These are phyloP conservation scores for Xylaria telfairii DNA, from an alignment of 495 filamentous ascomycete species.

Conservation along the genomic window DNA sequence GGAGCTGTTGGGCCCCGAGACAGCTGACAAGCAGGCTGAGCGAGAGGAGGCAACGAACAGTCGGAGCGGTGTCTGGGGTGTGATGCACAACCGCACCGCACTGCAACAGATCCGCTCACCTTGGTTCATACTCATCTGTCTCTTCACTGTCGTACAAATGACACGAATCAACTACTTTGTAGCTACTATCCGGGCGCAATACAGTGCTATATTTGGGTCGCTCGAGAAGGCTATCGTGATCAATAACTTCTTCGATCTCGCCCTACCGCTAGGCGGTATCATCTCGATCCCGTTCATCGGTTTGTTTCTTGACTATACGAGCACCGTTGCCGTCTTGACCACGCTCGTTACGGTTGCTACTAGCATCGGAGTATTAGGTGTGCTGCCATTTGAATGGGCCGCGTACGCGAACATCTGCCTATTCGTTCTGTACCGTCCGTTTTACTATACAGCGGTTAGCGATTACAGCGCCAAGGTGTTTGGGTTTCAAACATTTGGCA, in stretches of 20 bases:
- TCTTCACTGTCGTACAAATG: constrained; percentile 92
- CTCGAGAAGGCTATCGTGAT: constrained; percentile 65
- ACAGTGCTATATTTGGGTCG: constrained; percentile 74
- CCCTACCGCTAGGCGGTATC: constrained; percentile 85
- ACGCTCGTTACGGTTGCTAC: constrained; percentile 77
- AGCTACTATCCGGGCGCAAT: constrained; percentile 86
- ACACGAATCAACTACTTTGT: constrained; percentile 98
- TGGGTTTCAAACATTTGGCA: constrained; percentile 93
- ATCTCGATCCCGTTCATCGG: constrained; percentile 89
- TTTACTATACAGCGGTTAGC: constrained; percentile 78
- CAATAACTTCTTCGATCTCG: constrained; percentile 88
- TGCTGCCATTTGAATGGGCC: constrained; percentile 70
- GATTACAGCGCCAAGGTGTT: constrained; percentile 97
- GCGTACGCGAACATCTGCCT: constrained; percentile 80
- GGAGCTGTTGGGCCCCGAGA: constrained; percentile 68
- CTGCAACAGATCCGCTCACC: constrained; percentile 75
- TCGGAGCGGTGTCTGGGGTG: constrained; percentile 83
- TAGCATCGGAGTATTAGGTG: constrained; percentile 77
- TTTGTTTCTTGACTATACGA: constrained; percentile 75
- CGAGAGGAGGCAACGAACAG: constrained; percentile 65
- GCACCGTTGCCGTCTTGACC: constrained; percentile 75
- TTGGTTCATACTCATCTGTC: constrained; percentile 87
- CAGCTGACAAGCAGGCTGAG: constrained; percentile 59
- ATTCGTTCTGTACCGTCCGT: constrained; percentile 78
- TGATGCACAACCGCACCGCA: constrained; percentile 78